Base-by-base conservation (phyloP, 345 rosid genomes). In the Fremontodendron californicum region DNA sequence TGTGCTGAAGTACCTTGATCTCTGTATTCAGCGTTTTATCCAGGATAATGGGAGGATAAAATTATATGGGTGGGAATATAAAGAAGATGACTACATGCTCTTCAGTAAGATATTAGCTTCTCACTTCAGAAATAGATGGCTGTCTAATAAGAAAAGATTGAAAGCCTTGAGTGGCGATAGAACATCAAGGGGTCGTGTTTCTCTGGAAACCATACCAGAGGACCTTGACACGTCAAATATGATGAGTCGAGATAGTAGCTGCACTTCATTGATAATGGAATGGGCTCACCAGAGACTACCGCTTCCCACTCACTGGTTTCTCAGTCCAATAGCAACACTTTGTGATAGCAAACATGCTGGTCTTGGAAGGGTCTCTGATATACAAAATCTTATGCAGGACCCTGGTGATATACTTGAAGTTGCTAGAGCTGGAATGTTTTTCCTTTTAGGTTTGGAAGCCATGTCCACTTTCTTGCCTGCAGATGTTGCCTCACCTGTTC, bases 211-310 rank as follows among this genome's bases (percentile, higher is more conserved):
- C 63, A 91, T 94, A 75, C 90, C 89, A 61, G 98, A 94, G 86
- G 91, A 90, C 35, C 23, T 78, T 55, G 92, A 88, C 55, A 48
- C 82, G 60, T 81, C 88, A 86, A 80, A 79, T 78, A 71, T 63
- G 81, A 67, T 78, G 35, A 81, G 78, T 62, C 84, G 78, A 76
- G 84, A 74, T 79, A 58, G 52, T 74, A 37, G 65, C 58, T 63
- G 64, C 73, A 75, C 72, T 79, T 83, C 83, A 68, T 80, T 81
- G 78, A 35, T 79, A 42, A 63, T 79, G 72, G 96, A 94, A 82
- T 92, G 96, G 96, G 90, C 92, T 67, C 88, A 85, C 77, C 96
- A 92, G 93, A 88, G 92, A 87, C 58, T 91, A 85, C 96, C 96
- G 9, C 90, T 94, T 78, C 94, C 98, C 64, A 74, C 78, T 75